Conservation (phyloP, 176 grass and related monocot species). For the Carex scoparia region DNA sequence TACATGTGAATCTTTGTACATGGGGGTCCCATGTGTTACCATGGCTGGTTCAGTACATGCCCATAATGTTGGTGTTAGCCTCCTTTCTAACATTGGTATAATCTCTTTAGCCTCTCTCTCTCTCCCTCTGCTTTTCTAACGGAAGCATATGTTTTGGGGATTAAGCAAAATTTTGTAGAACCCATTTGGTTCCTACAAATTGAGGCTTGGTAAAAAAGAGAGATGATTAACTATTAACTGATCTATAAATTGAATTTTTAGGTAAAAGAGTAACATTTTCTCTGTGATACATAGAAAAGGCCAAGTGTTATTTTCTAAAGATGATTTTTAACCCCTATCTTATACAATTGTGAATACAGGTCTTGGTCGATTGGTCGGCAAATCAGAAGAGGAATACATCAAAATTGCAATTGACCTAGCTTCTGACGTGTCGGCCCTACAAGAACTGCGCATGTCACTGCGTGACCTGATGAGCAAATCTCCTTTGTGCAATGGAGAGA, state of each 20-base stretch:
- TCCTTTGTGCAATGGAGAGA: constrained; percentile 70
- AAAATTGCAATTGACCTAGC: constrained; percentile 64
- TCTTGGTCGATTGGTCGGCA: constrained; percentile 52
- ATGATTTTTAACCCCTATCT: not conserved
- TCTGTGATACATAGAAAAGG: constrained; percentile 10
- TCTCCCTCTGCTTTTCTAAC: not conserved
- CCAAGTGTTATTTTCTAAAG: not conserved
- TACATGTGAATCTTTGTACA: constrained; percentile 92
- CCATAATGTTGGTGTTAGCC: constrained; percentile 97
- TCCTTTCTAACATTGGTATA: constrained; percentile 90
- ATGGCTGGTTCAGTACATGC: constrained; percentile 98
- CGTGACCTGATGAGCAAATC: constrained; percentile 83
- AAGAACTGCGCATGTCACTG: constrained; percentile 70
- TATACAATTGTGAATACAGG: constrained; percentile 27
- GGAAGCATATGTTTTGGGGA: not conserved
- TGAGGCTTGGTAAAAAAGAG: not conserved
- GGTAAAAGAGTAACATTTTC: not conserved
- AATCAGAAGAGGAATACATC: constrained; percentile 69
- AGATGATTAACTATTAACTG: not conserved
- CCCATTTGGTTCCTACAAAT: not conserved
- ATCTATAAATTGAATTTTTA: not conserved
- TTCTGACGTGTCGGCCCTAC: constrained; percentile 66
- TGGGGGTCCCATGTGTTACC: constrained; percentile 98
- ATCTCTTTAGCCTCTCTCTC: not conserved
- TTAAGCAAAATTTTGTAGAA: not conserved